Evolutionary conservation across 208 protist genomes (phyloP), one percentile per base, ranked within the genome.

Genomic region (Crithidia brevicula): DNA sequence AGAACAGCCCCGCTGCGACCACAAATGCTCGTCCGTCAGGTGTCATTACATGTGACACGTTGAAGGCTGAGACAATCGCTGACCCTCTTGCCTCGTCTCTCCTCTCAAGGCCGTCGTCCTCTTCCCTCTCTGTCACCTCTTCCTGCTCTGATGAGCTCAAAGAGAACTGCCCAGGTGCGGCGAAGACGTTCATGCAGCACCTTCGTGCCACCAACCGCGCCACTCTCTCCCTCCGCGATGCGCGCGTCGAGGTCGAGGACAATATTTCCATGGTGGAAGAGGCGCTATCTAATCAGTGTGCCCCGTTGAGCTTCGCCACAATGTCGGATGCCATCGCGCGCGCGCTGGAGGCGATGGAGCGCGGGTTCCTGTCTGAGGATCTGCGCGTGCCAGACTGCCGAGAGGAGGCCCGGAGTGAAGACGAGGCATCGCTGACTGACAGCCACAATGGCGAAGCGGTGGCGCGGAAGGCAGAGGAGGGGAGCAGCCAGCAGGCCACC

Each of bases 301-400:
- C 33, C n/a, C 86, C 87, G 6, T 82, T 85, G 36, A 77, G 61
- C 7, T 93, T 96, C 33, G 57, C 79, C 10, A 64, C 77, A 22
- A 22, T 96, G 28, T 70, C 91, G 4, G 79, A 91, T 18, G 75
- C 75, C 3, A 62, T 92, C 40, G 56, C 69, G 1, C 64, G 65
- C 20, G 74, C 77, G 42, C 79, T 96, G 36, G 45, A 47, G 18
- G 74, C 74, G 20, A 64, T 92, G 42, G 91, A 96, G 65, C 72
- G 82, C n/a, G 91, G 91, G 31, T 50, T 81, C 49, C 45, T 83
- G 0, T 38, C 58, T 4, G 77, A 82, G 53, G 33, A 78, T 31
- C 67, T 93, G 3, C 28, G 20, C 18, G 74, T 93, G 58, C 79
- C 91, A 2, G 77, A 79, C 27, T 74, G 70, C 42, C 33, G 13